phyloP scores from a whole-genome alignment of 345 rosid species.

The Limnanthes douglasii region DNA sequence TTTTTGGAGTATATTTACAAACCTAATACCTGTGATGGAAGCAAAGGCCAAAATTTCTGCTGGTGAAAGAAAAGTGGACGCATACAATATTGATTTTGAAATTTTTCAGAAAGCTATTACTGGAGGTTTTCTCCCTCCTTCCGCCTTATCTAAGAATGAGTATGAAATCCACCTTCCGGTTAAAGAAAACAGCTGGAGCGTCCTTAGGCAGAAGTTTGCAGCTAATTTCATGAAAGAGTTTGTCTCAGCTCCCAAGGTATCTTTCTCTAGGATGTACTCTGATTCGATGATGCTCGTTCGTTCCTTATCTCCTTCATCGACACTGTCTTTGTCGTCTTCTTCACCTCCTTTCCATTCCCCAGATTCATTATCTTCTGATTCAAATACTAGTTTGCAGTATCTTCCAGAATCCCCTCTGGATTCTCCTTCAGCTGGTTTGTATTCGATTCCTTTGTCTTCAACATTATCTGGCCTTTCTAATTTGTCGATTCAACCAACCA shows the following conservation, averaged over 20 bases:
- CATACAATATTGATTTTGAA: constrained; percentile 85
- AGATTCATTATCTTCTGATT: constrained; percentile 57
- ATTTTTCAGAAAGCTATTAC: constrained; percentile 66
- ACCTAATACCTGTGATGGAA: constrained; percentile 55
- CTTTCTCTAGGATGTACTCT: constrained; percentile 74
- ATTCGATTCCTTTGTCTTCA: constrained; percentile 32
- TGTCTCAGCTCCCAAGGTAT: constrained; percentile 55
- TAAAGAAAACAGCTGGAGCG: constrained; percentile 93
- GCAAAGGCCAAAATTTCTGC: constrained; percentile 24
- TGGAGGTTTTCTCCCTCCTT: constrained; percentile 91
- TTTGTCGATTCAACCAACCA: constrained; percentile 33
- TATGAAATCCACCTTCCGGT: constrained; percentile 86
- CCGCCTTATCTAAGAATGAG: constrained; percentile 69
- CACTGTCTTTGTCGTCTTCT: constrained; percentile 41
- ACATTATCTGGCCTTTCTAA: constrained; percentile 50
- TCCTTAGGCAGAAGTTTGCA: constrained; percentile 72
- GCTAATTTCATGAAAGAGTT: constrained; percentile 41
- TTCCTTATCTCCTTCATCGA: constrained; percentile 41
- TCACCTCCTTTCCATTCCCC: constrained; percentile 72
- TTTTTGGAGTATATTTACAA: constrained; percentile 79
- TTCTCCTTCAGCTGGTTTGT: constrained; percentile 49
- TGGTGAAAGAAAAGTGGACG: constrained; percentile 55
- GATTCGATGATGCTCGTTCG: constrained; percentile 89
- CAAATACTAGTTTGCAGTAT: constrained; percentile 41
- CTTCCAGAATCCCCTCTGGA: constrained; percentile 47